Percentiles rank a stretch among this genome's conserved stretches.
Conservation (phyloP, 2,329 filamentous ascomycete species). For the Metarhizium guizhouense region DNA sequence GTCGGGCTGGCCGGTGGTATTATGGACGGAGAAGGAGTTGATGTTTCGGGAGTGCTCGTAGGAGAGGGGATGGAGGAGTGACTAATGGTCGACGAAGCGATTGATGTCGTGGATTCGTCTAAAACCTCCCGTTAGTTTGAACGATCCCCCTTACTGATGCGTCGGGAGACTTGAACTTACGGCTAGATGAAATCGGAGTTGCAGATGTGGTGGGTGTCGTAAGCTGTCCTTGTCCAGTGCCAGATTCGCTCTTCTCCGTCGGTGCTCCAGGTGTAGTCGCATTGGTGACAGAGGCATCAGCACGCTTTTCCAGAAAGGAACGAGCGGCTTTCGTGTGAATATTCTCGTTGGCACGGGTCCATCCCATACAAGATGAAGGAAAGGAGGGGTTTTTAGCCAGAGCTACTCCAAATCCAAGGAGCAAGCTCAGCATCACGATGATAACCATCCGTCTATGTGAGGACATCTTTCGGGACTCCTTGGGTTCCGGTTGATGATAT, state of each 20-base stretch:
- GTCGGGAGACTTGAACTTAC: not conserved
- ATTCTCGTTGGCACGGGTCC: not conserved
- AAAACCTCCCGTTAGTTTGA: not conserved
- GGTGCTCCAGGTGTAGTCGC: not conserved
- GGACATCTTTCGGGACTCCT: conserved; percentile 8
- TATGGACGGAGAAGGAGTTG: conserved; percentile 4
- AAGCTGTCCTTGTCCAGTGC: not conserved
- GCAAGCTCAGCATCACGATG: conserved; percentile 15
- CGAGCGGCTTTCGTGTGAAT: not conserved
- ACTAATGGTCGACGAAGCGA: not conserved
- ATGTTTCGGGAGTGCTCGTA: not conserved
- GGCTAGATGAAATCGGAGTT: not conserved
- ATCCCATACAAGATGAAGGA: not conserved
- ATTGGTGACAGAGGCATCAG: conserved; percentile 2
- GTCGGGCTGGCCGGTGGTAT: conserved; percentile 4
- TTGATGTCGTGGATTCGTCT: not conserved
- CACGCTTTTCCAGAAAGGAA: conserved; percentile 3
- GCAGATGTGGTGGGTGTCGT: not conserved
- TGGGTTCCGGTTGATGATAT: not conserved
- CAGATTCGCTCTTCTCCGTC: not conserved
- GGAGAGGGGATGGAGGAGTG: not conserved
- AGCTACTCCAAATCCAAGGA: conserved; percentile 17
- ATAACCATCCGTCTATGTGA: conserved; percentile 9
- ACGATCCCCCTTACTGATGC: not conserved
- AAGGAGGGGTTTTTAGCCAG: conserved; percentile 1